These are phyloP conservation scores for Lasiosphaeriaceae sp. DNA, from an alignment of 495 filamentous ascomycete genomes.

Conservation along the genomic window DNA sequence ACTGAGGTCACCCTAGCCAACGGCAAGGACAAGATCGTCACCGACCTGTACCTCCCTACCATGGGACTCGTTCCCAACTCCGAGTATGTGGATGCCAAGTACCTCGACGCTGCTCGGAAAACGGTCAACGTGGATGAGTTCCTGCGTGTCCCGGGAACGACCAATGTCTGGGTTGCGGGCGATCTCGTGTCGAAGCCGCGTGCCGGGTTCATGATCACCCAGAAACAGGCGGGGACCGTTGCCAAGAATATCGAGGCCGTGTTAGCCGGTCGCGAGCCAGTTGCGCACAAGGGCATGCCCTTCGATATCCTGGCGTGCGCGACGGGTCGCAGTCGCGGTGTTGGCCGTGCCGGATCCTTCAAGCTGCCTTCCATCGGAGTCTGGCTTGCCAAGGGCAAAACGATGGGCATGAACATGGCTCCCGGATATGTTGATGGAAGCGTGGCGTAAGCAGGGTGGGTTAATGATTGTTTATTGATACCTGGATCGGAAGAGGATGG, in stretches of 20 bases:
- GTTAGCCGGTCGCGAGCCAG: conserved; percentile 30
- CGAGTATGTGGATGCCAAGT: conserved; percentile 48
- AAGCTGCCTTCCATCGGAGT: conserved; percentile 38
- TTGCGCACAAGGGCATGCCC: conserved; percentile 36
- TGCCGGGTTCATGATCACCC: conserved; percentile 42
- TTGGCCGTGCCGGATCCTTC: conserved; percentile 34
- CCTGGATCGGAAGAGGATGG: neutral
- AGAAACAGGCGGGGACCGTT: conserved; percentile 45
- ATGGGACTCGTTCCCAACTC: conserved; percentile 60
- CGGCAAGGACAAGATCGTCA: conserved; percentile 32
- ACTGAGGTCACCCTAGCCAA: conserved; percentile 33
- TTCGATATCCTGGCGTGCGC: conserved; percentile 39
- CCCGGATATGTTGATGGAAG: conserved; percentile 36
- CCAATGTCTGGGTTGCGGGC: conserved; percentile 51
- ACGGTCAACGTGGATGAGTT: conserved; percentile 56
- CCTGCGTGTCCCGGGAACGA: conserved; percentile 43
- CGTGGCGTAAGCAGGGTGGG: conserved; percentile 19
- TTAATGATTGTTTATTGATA: neutral
- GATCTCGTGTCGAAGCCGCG: conserved; percentile 47
- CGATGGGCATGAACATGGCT: conserved; percentile 31
- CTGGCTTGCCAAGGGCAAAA: conserved; percentile 40
- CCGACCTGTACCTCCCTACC: conserved; percentile 61
- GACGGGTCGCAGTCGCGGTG: conserved; percentile 38
- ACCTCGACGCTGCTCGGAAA: conserved; percentile 43
- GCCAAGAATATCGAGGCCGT: conserved; percentile 41